Conservation (phyloP, 2,329 filamentous ascomycete genomes). For the Aspergillus ustus region DNA sequence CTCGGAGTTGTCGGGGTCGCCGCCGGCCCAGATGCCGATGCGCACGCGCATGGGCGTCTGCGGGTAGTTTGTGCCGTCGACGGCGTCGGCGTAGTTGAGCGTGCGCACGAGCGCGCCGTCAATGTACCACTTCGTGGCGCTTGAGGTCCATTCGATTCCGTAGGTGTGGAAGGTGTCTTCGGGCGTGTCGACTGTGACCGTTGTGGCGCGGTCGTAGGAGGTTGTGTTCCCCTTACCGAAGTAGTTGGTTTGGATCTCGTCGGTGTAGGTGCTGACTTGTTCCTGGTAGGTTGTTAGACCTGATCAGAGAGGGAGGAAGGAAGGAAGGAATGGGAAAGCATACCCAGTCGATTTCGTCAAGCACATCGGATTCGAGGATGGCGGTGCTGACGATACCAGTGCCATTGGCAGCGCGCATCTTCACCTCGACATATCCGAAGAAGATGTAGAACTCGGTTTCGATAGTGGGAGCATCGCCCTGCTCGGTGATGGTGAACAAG, state of each 20-base stretch:
- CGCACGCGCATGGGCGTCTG: constrained; percentile 76
- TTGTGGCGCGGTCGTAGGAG: constrained; percentile 82
- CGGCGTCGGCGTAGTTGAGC: constrained; percentile 63
- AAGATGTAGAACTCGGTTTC: constrained; percentile 95
- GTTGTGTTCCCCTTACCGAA: constrained; percentile 87
- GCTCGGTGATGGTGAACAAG: constrained; percentile 74
- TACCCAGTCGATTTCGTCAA: constrained; percentile 97
- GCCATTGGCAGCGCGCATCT: constrained; percentile 83
- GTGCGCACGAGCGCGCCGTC: constrained; percentile 66
- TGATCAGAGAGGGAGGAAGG: not conserved
- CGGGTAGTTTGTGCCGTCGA: constrained; percentile 64
- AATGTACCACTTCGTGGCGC: constrained; percentile 67
- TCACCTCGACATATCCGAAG: constrained; percentile 88
- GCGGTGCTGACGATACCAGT: constrained; percentile 92
- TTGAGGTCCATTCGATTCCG: constrained; percentile 67
- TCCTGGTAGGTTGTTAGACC: constrained; percentile 31
- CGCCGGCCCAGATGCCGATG: constrained; percentile 72
- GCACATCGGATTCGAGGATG: constrained; percentile 84
- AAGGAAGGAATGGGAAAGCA: constrained; percentile 56
- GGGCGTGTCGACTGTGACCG: constrained; percentile 69
- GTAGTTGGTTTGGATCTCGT: constrained; percentile 77
- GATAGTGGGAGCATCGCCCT: constrained; percentile 85
- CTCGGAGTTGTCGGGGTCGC: constrained; percentile 47
- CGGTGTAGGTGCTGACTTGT: constrained; percentile 39
- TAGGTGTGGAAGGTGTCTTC: constrained; percentile 52